phyloP scores from a whole-genome alignment of 2,329 filamentous ascomycete genomes.

The Alternaria ethzedia region DNA sequence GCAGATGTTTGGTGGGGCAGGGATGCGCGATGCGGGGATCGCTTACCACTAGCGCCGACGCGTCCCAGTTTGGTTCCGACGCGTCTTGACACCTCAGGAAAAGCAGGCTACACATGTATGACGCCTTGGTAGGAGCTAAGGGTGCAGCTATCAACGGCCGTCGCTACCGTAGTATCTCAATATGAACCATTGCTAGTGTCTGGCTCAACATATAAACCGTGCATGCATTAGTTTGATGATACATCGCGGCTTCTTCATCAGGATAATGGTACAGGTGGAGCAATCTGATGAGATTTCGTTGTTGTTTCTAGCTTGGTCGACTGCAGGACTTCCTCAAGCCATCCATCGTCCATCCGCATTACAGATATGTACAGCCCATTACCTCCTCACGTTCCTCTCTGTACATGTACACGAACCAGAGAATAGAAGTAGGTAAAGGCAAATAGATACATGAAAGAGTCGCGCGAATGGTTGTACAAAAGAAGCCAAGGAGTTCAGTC shows the following conservation, averaged over 20 bases:
- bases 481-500: constrained; percentile 21
- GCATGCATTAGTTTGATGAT: background rate
- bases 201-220: constrained; percentile 3
- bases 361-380: constrained; percentile 25
- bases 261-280: background rate
- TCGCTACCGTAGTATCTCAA: background rate
- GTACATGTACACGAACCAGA: constrained; percentile 30
- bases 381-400: constrained; percentile 25
- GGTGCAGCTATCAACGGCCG: background rate
- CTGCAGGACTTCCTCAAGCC: constrained; percentile 29
- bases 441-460: constrained; percentile 30
- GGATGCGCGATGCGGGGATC: constrained; percentile 15
- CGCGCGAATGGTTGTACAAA: constrained; percentile 9
- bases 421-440: constrained; percentile 31
- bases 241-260: background rate
- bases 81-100: constrained; percentile 10
- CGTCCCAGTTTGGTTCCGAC: background rate
- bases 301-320: constrained; percentile 30
- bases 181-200: background rate
- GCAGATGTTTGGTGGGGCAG: constrained; percentile 13
- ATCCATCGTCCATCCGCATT: constrained; percentile 33
- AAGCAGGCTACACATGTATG: background rate
- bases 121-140: background rate
- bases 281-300: constrained; percentile 17
- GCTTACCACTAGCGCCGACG: constrained; percentile 15